Evolutionary conservation across 306 rosid species (phyloP).

Genomic region (Cucurbita moschata): DNA sequence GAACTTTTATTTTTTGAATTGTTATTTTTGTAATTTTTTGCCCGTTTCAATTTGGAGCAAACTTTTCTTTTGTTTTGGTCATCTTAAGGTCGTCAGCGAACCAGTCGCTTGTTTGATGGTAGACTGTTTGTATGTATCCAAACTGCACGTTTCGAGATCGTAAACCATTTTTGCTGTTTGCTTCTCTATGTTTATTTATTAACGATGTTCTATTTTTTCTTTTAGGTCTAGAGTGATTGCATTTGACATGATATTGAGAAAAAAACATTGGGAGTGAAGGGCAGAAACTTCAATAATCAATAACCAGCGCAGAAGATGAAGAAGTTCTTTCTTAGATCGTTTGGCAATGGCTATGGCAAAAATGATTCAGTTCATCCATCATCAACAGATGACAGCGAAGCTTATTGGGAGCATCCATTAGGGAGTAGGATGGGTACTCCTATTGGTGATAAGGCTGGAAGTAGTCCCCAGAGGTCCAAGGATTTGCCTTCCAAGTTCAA

Average conservation of each 20-base stretch:
- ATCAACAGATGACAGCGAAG: slow-evolving; percentile 28
- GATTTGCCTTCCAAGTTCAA: slow-evolving; percentile 39
- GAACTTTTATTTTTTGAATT: background rate
- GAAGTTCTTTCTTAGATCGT: slow-evolving; percentile 6
- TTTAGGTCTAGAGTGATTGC: slow-evolving; percentile 17
- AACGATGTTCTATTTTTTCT: background rate
- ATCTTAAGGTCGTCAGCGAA: background rate
- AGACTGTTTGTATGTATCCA: background rate
- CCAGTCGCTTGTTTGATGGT: background rate
- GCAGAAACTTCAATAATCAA: background rate
- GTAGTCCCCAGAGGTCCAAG: slow-evolving; percentile 31
- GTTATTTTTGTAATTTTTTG: background rate
- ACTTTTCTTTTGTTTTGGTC: background rate
- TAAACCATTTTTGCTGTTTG: background rate
- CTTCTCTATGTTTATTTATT: background rate
- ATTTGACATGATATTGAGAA: slow-evolving; percentile 12
- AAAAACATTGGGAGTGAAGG: slow-evolving; percentile 4
- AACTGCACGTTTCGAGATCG: background rate
- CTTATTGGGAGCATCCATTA: slow-evolving; percentile 34
- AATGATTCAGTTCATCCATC: slow-evolving; percentile 28
- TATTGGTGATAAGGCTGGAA: slow-evolving; percentile 19
- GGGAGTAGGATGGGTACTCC: slow-evolving; percentile 30
- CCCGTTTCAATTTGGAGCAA: background rate
- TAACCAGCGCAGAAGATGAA: slow-evolving; percentile 1
- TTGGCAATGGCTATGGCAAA: slow-evolving; percentile 23